A percentile compares a stretch with the other conserved stretches of the same genome.
phyloP scores from a whole-genome alignment of 768 basidiomycete genomes.

The Tricholoma matsutake region DNA sequence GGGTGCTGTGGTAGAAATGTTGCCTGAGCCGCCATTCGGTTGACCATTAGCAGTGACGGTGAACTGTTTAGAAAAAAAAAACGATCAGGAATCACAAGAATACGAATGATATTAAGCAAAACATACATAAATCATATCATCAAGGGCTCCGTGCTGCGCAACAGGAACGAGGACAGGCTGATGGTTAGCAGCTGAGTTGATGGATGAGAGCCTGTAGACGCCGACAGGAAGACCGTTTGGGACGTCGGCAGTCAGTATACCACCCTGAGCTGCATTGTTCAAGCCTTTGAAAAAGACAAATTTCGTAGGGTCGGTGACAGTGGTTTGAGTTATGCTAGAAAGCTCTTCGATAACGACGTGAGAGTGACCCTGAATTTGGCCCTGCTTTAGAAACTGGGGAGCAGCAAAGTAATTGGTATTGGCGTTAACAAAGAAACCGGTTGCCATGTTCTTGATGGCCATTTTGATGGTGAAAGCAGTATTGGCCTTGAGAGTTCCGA shows the following conservation, averaged over 20 bases:
- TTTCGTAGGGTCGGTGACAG: constrained; percentile 42
- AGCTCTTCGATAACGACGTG: constrained; percentile 43
- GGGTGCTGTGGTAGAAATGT: constrained; percentile 8
- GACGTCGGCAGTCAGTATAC: constrained; percentile 44
- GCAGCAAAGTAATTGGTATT: constrained; percentile 41
- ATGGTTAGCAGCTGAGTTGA: constrained; percentile 50
- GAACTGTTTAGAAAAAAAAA: constrained; percentile 22
- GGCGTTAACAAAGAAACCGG: constrained; percentile 45
- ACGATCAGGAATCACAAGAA: constrained; percentile 1
- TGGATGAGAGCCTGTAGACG: constrained; percentile 52
- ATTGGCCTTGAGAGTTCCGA: constrained; percentile 38
- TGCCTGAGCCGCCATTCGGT: constrained; percentile 8
- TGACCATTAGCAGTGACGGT: constrained; percentile 32
- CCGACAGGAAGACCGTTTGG: constrained; percentile 53
- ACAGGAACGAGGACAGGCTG: constrained; percentile 45
- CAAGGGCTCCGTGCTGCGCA: constrained; percentile 49
- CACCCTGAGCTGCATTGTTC: constrained; percentile 47
- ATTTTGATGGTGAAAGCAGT: constrained; percentile 41
- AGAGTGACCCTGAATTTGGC: constrained; percentile 42
- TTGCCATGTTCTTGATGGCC: constrained; percentile 31
- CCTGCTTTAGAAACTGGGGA: constrained; percentile 40
- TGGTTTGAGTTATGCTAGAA: constrained; percentile 30
- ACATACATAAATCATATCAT: constrained; percentile 46
- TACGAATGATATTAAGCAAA: constrained; percentile 3
- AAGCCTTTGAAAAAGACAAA: constrained; percentile 69